Percentiles rank a stretch among this genome's conserved stretches.
These are phyloP conservation scores for Casaregolazyma suthepensis DNA, from an alignment of 1,139 yeast genomes.

Conservation along the genomic window DNA sequence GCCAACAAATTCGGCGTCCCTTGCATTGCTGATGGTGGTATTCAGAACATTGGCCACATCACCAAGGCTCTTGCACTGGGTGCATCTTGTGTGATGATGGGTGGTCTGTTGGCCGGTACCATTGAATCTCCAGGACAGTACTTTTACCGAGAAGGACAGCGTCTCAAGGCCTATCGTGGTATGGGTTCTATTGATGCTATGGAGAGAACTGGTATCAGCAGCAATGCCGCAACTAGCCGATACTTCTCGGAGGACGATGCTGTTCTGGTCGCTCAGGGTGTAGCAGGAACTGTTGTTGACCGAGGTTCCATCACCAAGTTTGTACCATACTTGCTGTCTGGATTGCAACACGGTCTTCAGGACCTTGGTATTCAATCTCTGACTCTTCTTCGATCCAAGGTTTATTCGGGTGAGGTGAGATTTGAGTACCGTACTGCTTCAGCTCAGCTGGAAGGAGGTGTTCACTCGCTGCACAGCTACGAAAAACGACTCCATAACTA, in stretches of 20 bases:
- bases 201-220: slow-evolving; percentile 83
- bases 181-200: slow-evolving; percentile 99
- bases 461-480: slow-evolving; percentile 90
- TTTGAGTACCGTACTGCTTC: slow-evolving; percentile 98
- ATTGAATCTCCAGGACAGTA: slow-evolving; percentile 98
- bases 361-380: slow-evolving; percentile 85
- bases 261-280: slow-evolving; percentile 99
- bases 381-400: slow-evolving; percentile 56
- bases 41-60: slow-evolving; percentile 97
- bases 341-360: slow-evolving; percentile 97
- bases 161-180: slow-evolving; percentile 97
- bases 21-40: slow-evolving; percentile 99
- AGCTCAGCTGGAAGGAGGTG: slow-evolving; percentile 99
- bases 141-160: slow-evolving; percentile 95
- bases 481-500: slow-evolving; percentile 95
- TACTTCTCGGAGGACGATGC: slow-evolving; percentile 94
- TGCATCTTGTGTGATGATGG: slow-evolving; percentile 99
- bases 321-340: slow-evolving; percentile 88
- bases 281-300: slow-evolving; percentile 93
- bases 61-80: slow-evolving; percentile 95
- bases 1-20: slow-evolving; percentile 89
- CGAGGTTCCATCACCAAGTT: slow-evolving; percentile 93
- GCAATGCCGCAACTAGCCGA: slow-evolving; percentile 97
- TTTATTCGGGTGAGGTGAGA: slow-evolving; percentile 67
- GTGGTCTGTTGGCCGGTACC: slow-evolving; percentile 98